A percentile compares a stretch with the other conserved stretches of the same genome.
phyloP scores from a whole-genome alignment of 306 rosid genomes.

The Citrullus amarus region DNA sequence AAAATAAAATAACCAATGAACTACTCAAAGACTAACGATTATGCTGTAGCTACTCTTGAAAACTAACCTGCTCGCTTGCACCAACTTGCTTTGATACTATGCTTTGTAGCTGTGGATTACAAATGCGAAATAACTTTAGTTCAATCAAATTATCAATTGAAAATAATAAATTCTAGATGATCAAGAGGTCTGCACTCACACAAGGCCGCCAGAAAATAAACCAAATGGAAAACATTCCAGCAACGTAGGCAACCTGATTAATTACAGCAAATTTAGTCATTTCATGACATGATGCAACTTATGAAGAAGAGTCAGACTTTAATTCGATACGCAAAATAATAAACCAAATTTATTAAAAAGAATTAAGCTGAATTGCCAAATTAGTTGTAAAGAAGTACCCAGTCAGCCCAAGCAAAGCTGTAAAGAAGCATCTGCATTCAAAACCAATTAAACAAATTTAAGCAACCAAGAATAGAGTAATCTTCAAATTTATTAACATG shows the following conservation, averaged over 20 bases:
- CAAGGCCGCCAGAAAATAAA: slow-evolving; percentile 77
- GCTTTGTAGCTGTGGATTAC: slow-evolving; percentile 60
- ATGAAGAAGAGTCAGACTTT: background rate
- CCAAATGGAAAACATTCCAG: slow-evolving; percentile 66
- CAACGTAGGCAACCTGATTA: slow-evolving; percentile 60
- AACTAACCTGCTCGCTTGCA: slow-evolving; percentile 65
- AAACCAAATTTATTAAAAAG: background rate
- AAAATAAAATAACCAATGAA: too few species aligned
- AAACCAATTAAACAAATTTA: slow-evolving; percentile 1
- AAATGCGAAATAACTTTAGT: background rate
- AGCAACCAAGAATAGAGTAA: background rate
- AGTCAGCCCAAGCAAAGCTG: slow-evolving; percentile 72
- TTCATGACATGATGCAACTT: background rate
- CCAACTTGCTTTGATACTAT: slow-evolving; percentile 90
- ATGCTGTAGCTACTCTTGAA: background rate
- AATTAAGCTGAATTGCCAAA: background rate
- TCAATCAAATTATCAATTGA: background rate
- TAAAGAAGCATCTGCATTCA: slow-evolving; percentile 75
- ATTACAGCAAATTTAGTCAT: background rate
- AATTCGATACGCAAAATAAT: background rate
- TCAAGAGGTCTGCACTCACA: slow-evolving; percentile 39
- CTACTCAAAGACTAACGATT: too few species aligned
- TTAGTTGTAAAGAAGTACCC: slow-evolving; percentile 46
- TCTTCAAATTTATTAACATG: background rate
- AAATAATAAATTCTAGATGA: background rate